Evolutionary conservation across 2,329 filamentous ascomycete genomes (phyloP).

Genomic region (Fusarium transvaalense): DNA sequence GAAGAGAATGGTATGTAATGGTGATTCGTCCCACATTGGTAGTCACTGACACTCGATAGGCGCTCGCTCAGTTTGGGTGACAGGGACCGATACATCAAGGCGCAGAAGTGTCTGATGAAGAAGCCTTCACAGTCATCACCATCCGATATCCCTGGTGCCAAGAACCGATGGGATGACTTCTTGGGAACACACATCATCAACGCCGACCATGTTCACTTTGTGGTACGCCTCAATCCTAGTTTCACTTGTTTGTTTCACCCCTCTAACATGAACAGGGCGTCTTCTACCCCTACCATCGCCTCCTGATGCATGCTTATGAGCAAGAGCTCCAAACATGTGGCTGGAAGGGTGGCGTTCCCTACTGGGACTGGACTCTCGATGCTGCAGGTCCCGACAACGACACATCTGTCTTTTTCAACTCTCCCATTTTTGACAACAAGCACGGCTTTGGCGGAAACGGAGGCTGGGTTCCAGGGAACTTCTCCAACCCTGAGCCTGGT

Average conservation of each 20-base stretch:
- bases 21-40: accelerated
- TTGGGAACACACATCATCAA: constrained; percentile 36
- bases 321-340: constrained; percentile 42
- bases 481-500: constrained; percentile 24
- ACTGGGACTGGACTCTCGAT: constrained; percentile 45
- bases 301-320: constrained; percentile 41
- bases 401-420: constrained; percentile 36
- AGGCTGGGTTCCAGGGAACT: constrained; percentile 33
- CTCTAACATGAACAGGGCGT: constrained; percentile 6
- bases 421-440: constrained; percentile 50
- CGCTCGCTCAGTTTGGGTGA: constrained; percentile 18
- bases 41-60: neutral
- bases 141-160: constrained; percentile 18
- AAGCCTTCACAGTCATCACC: constrained; percentile 14
- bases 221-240: neutral
- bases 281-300: constrained; percentile 37
- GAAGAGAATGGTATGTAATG: constrained; percentile 22
- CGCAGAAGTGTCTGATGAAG: constrained; percentile 38
- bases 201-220: constrained; percentile 30
- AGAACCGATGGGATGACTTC: constrained; percentile 36
- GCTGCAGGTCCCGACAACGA: constrained; percentile 26
- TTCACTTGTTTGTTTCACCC: neutral
- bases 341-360: constrained; percentile 43
- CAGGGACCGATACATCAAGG: constrained; percentile 35
- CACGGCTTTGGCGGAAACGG: constrained; percentile 39